These are phyloP conservation scores for Ogataea populi-albae DNA, from an alignment of 805 yeast species.

Conservation along the genomic window DNA sequence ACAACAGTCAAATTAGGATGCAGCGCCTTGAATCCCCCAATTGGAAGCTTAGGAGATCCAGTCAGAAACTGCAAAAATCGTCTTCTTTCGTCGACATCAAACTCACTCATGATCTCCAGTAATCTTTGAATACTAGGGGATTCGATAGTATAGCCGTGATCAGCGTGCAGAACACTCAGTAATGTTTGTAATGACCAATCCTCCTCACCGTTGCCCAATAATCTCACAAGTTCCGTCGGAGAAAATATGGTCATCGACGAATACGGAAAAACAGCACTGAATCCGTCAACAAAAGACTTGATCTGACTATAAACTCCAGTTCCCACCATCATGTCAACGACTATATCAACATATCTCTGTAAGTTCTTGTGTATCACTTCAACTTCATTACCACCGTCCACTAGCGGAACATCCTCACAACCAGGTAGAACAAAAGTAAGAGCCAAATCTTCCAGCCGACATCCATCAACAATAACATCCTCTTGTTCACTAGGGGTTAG, in stretches of 20 bases:
- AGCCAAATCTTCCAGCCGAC: conserved; percentile 51
- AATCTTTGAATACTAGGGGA: conserved; percentile 61
- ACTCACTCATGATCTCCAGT: conserved; percentile 57
- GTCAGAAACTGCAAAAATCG: conserved; percentile 82
- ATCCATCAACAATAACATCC: conserved; percentile 19
- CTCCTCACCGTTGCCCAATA: conserved; percentile 78
- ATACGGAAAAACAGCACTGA: conserved; percentile 79
- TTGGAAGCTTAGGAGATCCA: conserved; percentile 89
- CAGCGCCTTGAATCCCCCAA: conserved; percentile 86
- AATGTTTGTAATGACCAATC: conserved; percentile 79
- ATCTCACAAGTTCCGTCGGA: conserved; percentile 64
- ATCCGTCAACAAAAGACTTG: conserved; percentile 71
- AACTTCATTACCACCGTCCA: conserved; percentile 51
- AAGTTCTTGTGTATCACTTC: conserved; percentile 53
- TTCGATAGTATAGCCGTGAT: conserved; percentile 82
- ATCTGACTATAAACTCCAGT: conserved; percentile 66
- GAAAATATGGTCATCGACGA: conserved; percentile 67
- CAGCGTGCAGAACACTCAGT: conserved; percentile 64
- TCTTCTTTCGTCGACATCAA: conserved; percentile 56
- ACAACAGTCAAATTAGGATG: conserved; percentile 87
- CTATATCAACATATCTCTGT: conserved; percentile 51
- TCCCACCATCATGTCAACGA: conserved; percentile 58
- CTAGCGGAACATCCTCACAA: conserved; percentile 54
- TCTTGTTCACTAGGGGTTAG: conserved; percentile 9
- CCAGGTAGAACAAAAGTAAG: conserved; percentile 80